Base-by-base conservation (phyloP, 2,329 filamentous ascomycete genomes). In the Trichophyton simii region DNA sequence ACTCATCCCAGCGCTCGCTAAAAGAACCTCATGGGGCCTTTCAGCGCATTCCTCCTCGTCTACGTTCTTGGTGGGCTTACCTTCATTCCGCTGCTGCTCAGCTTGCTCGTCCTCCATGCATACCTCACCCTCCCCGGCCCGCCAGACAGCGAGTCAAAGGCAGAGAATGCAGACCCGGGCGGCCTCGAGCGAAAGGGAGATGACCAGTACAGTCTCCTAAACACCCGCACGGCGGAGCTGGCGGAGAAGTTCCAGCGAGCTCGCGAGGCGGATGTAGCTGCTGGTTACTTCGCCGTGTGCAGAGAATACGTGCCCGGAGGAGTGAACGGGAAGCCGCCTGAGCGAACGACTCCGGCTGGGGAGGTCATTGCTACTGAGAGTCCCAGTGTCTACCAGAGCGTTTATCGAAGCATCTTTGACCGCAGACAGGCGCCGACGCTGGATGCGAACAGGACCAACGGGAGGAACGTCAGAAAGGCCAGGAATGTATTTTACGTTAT, bases 361-460 rank as follows among this genome's bases (percentile, higher is more conserved):
- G 85, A 87, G 61, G 87, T 88, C 15, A 85, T 94, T 52, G 84
- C 87, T 38, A 80, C 87, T 48, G 87, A 91, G 61, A 95, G 90
- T 70, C 91, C 88, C 61, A 96, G 92, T 72, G 92, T 99, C 42
- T 97, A 97, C 74, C 94, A 97, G 80, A 88, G 88, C 72, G 96
- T 99, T 90, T 99, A 99, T 76, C 82, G 91, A 71, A 96, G 88
- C 72, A 87, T 99, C 64, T 97, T 99, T 72, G 91, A 96, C 68
- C 83, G 92, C 69, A 91, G 87, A 69, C 79, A 79, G 65, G 74
- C 75, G 18, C 80, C 82, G 2, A 80, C 77, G 2, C 75, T 84
- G 42, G 82, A 84, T 57, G 76, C 76, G 5, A 72, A 75, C 13
- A 83, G 80, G 65, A 74, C 72, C 41, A 77, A 75, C 65, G 71